These are phyloP conservation scores for Coemansia sp. DNA, from an alignment of 192 early-diverging fungal species.

Conservation along the genomic window DNA sequence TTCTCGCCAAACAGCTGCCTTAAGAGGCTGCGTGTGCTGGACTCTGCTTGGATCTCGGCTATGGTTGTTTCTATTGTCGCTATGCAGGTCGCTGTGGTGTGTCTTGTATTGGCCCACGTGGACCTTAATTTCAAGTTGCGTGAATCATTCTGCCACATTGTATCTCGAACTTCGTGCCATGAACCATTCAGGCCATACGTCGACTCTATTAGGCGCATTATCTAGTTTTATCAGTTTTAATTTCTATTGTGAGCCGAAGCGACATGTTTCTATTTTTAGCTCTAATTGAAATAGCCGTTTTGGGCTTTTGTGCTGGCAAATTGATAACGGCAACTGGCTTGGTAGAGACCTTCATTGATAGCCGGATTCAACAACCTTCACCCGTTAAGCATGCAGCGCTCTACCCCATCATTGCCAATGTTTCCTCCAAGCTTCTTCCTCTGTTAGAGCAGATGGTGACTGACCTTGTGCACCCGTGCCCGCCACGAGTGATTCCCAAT, in stretches of 20 bases:
- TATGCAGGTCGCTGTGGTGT: background rate
- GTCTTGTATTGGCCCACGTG: background rate
- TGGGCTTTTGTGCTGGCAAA: no score
- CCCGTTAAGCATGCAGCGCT: conserved; percentile 35
- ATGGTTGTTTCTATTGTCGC: background rate
- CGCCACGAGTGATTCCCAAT: background rate
- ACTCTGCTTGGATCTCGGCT: background rate
- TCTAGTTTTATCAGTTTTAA: background rate
- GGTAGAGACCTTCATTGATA: no score
- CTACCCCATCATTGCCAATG: conserved; percentile 41
- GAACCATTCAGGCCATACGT: background rate
- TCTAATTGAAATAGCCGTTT: no score
- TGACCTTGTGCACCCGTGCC: background rate
- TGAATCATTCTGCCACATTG: background rate
- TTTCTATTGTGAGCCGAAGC: no score
- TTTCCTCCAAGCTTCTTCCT: conserved; percentile 53
- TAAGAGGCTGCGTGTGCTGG: background rate
- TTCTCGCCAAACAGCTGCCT: background rate
- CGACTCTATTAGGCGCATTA: background rate
- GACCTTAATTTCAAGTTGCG: background rate
- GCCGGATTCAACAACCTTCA: conserved; percentile 60
- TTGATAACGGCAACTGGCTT: no score
- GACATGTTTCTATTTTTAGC: no score
- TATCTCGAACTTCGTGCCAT: background rate
- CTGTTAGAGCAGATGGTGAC: conserved; percentile 56